Percentiles rank a stretch among this genome's conserved stretches.
Evolutionary conservation across 176 grass and related monocot genomes (phyloP).

Genomic region (Zoysia japonica): DNA sequence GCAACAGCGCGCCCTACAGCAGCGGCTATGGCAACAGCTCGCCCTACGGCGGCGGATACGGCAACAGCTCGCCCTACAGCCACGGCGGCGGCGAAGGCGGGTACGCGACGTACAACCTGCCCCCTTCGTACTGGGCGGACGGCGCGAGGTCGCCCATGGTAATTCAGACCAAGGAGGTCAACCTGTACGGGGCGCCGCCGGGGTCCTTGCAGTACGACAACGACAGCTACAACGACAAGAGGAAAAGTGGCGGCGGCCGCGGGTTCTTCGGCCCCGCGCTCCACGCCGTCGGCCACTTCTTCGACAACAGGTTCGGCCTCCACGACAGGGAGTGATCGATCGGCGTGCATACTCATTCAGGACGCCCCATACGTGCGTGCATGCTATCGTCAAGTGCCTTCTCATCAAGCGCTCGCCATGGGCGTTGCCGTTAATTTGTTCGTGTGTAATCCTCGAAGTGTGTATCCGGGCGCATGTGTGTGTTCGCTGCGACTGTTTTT

Average conservation of each 20-base stretch:
- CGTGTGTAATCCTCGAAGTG: background rate
- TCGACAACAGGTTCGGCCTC: conserved; percentile 43
- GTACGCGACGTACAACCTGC: conserved; percentile 5
- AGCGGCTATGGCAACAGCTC: background rate
- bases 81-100: background rate
- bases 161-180: conserved; percentile 42
- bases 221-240: conserved; percentile 6
- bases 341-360: background rate
- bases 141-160: conserved; percentile 30
- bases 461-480: background rate
- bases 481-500: background rate
- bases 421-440: background rate
- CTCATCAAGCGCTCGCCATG: background rate
- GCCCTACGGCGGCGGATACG: background rate
- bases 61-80: background rate
- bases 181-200: conserved; percentile 20
- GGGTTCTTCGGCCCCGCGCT: conserved; percentile 49
- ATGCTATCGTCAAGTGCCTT: background rate
- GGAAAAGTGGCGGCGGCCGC: conserved; percentile 11
- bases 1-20: background rate
- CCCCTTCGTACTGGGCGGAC: background rate
- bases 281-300: conserved; percentile 43
- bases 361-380: no score
- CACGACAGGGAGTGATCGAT: conserved; percentile 8
- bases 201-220: background rate